phyloP scores from a whole-genome alignment of 805 yeast genomes.

The Starmera dryadoides region DNA sequence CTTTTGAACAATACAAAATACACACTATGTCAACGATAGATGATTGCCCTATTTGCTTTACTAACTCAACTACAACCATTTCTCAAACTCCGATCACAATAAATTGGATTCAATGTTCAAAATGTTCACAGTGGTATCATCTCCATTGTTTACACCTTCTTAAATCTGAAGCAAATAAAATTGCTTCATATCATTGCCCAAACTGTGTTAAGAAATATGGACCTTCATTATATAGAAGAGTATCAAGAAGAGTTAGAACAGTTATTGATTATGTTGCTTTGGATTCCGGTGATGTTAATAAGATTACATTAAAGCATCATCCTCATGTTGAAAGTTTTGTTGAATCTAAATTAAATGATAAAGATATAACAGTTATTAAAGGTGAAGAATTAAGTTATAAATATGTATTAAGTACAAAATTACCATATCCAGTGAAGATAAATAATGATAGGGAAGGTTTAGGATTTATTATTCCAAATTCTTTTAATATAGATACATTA shows the following conservation, averaged over 20 bases:
- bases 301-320: conserved; percentile 48
- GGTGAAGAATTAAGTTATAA: conserved; percentile 30
- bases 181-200: conserved; percentile 49
- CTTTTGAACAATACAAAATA: too few species aligned
- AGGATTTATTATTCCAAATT: conserved; percentile 50
- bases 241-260: conserved; percentile 45
- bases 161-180: conserved; percentile 26
- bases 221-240: conserved; percentile 41
- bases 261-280: conserved; percentile 73
- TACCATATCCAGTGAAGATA: conserved; percentile 39
- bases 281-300: conserved; percentile 56
- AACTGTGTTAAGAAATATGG: conserved; percentile 40
- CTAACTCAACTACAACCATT: not conserved
- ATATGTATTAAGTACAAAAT: conserved; percentile 26
- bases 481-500: conserved; percentile 48
- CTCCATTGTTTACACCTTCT: conserved; percentile 36
- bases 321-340: conserved; percentile 36
- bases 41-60: not conserved
- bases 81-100: not conserved
- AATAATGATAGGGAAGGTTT: conserved; percentile 20
- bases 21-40: too few species aligned
- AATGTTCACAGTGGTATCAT: conserved; percentile 25
- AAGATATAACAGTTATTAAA: conserved; percentile 14
- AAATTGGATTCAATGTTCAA: conserved; percentile 2
- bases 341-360: conserved; percentile 11